A percentile compares a stretch with the other conserved stretches of the same genome.
phyloP scores from a whole-genome alignment of 352 stramenopile genomes.

The Phytophthora palmivora region DNA sequence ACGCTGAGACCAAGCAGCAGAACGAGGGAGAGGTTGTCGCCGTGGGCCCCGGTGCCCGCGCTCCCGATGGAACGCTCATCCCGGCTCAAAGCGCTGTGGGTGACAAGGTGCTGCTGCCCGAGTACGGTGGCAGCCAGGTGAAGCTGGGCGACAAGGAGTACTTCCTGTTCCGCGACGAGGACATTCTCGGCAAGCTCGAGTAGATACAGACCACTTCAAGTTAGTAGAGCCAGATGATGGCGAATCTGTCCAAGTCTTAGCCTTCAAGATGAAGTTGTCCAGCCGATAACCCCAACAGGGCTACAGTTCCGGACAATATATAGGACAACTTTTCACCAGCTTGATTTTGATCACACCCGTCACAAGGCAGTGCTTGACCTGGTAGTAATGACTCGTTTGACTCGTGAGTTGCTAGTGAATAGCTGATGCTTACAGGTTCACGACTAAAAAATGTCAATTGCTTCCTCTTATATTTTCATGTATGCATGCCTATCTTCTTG shows the following conservation, averaged over 20 bases:
- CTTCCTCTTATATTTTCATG: slow-evolving; percentile 7
- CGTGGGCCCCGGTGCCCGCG: slow-evolving; percentile 92
- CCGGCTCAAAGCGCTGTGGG: slow-evolving; percentile 88
- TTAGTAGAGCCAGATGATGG: slow-evolving; percentile 6
- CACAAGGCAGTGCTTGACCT: too few species aligned
- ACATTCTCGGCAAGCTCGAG: slow-evolving; percentile 97
- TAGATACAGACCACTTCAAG: slow-evolving; percentile 39
- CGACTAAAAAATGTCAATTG: too few species aligned
- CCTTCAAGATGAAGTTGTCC: background rate
- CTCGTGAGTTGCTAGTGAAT: too few species aligned
- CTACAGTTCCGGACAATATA: background rate
- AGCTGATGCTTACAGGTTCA: too few species aligned
- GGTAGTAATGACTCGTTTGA: too few species aligned
- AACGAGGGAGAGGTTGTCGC: slow-evolving; percentile 95
- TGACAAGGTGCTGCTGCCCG: slow-evolving; percentile 96
- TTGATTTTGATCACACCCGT: too few species aligned
- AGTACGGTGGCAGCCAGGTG: slow-evolving; percentile 95
- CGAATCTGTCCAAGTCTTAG: background rate
- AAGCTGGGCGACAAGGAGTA: slow-evolving; percentile 94
- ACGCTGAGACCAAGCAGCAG: slow-evolving; percentile 92
- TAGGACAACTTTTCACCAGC: background rate
- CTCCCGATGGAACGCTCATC: slow-evolving; percentile 90
- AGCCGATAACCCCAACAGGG: too few species aligned
- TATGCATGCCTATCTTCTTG: slow-evolving; percentile 11
- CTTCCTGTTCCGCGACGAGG: slow-evolving; percentile 95